A percentile compares a stretch with the other conserved stretches of the same genome.
Evolutionary conservation across 1,284 basidiomycete species (phyloP).

Genomic region (Cronartium quercuum): DNA sequence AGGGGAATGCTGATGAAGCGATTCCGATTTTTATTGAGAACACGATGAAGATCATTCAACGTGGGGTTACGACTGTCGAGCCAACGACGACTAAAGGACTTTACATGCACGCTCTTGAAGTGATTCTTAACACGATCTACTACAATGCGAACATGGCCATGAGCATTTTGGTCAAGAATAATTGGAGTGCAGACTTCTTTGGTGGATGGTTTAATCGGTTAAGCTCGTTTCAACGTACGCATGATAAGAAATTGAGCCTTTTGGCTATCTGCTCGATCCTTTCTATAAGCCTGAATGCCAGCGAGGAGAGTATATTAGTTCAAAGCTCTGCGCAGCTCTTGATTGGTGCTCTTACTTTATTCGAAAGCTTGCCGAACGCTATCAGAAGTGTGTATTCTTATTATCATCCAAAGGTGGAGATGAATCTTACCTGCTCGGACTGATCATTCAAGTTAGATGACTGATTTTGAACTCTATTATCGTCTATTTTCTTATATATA

Average conservation of each 20-base stretch:
- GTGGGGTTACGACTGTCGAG: constrained; percentile 51
- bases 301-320: constrained; percentile 17
- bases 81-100: constrained; percentile 59
- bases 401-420: too few species aligned
- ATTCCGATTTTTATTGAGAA: constrained; percentile 60
- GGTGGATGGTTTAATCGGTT: constrained; percentile 67
- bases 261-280: constrained; percentile 67
- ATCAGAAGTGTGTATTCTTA: constrained; percentile 23
- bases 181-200: constrained; percentile 64
- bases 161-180: constrained; percentile 61
- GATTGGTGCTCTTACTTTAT: constrained; percentile 17
- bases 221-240: constrained; percentile 68
- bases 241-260: constrained; percentile 80
- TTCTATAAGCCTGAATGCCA: constrained; percentile 18
- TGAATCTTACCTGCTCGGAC: too few species aligned
- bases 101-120: constrained; percentile 70
- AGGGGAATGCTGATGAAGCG: constrained; percentile 66
- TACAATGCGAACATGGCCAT: constrained; percentile 75
- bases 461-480: too few species aligned
- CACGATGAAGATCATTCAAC: constrained; percentile 56
- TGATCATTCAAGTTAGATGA: too few species aligned
- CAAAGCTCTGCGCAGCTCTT: constrained; percentile 26
- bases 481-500: too few species aligned
- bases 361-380: constrained; percentile 18
- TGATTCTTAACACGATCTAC: constrained; percentile 73